Evolutionary conservation across 1,284 basidiomycete species (phyloP).

Genomic region (Inonotus obliquus): DNA sequence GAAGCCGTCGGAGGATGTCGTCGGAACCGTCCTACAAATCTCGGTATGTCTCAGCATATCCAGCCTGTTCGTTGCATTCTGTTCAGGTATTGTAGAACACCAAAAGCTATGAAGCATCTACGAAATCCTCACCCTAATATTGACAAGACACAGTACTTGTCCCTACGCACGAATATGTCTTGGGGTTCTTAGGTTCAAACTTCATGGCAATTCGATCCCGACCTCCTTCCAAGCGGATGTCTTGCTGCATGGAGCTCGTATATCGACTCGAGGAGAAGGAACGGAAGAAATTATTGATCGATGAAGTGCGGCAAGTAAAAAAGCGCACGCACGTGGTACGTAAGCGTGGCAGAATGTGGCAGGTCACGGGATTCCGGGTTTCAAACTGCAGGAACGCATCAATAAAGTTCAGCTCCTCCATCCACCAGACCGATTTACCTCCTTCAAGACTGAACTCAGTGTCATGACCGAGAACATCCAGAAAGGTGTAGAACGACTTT

Average conservation of each 20-base stretch:
- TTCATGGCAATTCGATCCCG: conserved; percentile 48
- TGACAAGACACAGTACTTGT: conserved; percentile 76
- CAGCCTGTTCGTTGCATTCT: conserved; percentile 59
- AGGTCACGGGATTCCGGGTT: no score
- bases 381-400: no score
- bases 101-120: conserved; percentile 66
- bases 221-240: background rate
- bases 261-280: conserved; percentile 82
- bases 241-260: conserved; percentile 61
- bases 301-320: no score
- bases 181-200: conserved; percentile 56
- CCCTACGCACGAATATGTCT: background rate
- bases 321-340: no score
- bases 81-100: conserved; percentile 86
- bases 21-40: conserved; percentile 67
- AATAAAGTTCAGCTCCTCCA: no score
- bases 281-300: conserved; percentile 87
- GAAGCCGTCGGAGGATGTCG: conserved; percentile 50
- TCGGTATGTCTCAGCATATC: conserved; percentile 49
- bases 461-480: no score
- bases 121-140: conserved; percentile 76
- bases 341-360: no score
- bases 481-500: no score
- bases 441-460: no score
- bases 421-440: no score